These are phyloP conservation scores for Anthracocystis panici-leucophaei DNA, from an alignment of 1,284 basidiomycete species.

Conservation along the genomic window DNA sequence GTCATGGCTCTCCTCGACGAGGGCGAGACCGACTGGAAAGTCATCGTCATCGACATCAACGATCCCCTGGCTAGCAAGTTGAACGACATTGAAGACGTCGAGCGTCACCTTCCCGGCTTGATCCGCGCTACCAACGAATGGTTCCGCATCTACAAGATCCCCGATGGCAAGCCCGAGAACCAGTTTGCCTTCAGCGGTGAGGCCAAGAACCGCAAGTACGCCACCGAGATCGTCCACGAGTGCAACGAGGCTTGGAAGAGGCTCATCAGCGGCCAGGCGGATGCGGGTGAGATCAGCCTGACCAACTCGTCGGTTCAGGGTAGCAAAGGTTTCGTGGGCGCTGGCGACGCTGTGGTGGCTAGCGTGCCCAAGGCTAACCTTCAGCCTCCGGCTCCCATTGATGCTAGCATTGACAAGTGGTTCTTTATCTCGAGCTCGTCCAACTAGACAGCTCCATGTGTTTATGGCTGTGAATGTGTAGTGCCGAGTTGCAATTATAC, in stretches of 20 bases:
- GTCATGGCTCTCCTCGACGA: constrained; percentile 88
- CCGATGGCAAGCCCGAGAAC: constrained; percentile 99
- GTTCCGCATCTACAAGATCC: constrained; percentile 89
- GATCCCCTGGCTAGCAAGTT: constrained; percentile 96
- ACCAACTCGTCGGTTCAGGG: constrained; percentile 77
- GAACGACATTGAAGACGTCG: constrained; percentile 99
- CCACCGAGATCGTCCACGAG: constrained; percentile 97
- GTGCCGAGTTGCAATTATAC: constrained; percentile 8
- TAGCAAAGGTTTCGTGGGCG: constrained; percentile 77
- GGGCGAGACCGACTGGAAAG: constrained; percentile 68
- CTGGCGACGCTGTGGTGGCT: constrained; percentile 77
- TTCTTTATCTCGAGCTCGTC: constrained; percentile 65
- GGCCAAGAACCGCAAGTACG: constrained; percentile 97
- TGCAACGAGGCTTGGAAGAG: constrained; percentile 99
- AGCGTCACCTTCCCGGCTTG: constrained; percentile 95
- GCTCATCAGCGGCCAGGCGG: constrained; percentile 81
- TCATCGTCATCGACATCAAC: constrained; percentile 87
- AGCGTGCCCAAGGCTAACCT: constrained; percentile 80
- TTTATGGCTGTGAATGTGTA: not conserved
- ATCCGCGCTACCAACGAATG: constrained; percentile 84
- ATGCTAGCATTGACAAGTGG: constrained; percentile 70
- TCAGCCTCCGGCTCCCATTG: constrained; percentile 67
- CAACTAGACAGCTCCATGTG: constrained; percentile 24
- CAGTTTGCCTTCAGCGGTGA: constrained; percentile 99
- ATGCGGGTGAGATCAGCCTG: constrained; percentile 69